These are phyloP conservation scores for Porcisia hertigi DNA, from an alignment of 208 protist species.

Conservation along the genomic window DNA sequence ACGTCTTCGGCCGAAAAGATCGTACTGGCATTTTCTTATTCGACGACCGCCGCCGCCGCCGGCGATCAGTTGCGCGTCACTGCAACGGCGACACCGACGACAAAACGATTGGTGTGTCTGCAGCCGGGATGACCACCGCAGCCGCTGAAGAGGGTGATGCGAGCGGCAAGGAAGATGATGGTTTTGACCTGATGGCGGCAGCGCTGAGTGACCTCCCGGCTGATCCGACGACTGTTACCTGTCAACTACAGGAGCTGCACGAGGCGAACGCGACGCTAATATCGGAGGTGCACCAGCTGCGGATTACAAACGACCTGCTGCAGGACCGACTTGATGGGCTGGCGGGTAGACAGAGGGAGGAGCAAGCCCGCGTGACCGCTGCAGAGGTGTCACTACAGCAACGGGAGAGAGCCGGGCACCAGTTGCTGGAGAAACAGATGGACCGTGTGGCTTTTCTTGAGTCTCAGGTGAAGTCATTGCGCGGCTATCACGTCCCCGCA, in stretches of 20 bases:
- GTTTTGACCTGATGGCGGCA: conserved; percentile 21
- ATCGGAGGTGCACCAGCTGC: conserved; percentile 75
- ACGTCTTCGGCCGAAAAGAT: conserved; percentile 51
- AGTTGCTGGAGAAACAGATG: conserved; percentile 66
- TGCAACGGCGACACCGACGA: neutral
- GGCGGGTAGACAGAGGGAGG: conserved; percentile 29
- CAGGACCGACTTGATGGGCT: conserved; percentile 50
- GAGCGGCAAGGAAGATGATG: conserved; percentile 10
- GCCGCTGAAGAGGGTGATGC: conserved; percentile 1
- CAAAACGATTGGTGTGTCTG: neutral
- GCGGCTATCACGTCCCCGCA: conserved; percentile 70
- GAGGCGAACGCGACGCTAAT: conserved; percentile 78
- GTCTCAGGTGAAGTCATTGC: conserved; percentile 81
- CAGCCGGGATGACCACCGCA: neutral
- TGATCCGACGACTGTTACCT: conserved; percentile 40
- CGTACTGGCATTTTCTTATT: conserved; percentile 29
- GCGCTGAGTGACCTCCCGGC: conserved; percentile 28
- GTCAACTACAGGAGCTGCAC: conserved; percentile 74
- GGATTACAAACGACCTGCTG: conserved; percentile 73
- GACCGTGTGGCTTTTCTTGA: conserved; percentile 89
- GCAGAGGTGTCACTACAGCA: conserved; percentile 41
- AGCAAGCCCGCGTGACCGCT: conserved; percentile 37
- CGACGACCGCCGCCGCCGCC: conserved; percentile 26
- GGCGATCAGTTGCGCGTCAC: conserved; percentile 2
- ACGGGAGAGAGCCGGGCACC: conserved; percentile 57